phyloP scores from a whole-genome alignment of 495 filamentous ascomycete species.

The Penicillium odoratum region DNA sequence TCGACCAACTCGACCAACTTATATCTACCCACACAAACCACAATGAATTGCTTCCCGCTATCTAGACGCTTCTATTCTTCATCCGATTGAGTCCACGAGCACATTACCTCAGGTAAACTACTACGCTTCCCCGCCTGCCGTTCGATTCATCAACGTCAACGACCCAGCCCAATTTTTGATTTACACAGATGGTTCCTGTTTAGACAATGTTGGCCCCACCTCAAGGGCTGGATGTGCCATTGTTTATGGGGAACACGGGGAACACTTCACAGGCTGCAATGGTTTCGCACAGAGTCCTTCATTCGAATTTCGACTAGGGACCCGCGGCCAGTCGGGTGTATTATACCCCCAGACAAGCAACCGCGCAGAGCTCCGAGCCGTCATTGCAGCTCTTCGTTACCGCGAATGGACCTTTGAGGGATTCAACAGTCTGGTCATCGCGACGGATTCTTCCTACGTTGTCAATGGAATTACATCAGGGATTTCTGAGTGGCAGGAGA shows the following conservation, averaged over 20 bases:
- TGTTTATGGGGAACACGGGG: background rate
- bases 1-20: no score
- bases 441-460: conserved; percentile 40
- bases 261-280: background rate
- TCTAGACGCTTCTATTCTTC: no score
- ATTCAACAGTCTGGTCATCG: conserved; percentile 34
- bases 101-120: background rate
- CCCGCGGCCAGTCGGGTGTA: no score
- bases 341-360: conserved; percentile 32
- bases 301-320: background rate
- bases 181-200: conserved; percentile 9
- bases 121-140: background rate
- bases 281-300: no score
- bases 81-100: background rate
- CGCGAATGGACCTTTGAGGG: background rate
- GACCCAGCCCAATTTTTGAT: background rate
- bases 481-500: conserved; percentile 21
- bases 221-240: conserved; percentile 4
- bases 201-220: background rate
- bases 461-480: conserved; percentile 33
- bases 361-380: conserved; percentile 43
- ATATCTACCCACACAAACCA: no score
- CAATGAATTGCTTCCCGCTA: no score
- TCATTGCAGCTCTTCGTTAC: conserved; percentile 37
- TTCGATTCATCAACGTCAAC: background rate